Evolutionary conservation across 345 rosid species (phyloP), one percentile per base, ranked within the genome.

Genomic region (Salix purpurea): DNA sequence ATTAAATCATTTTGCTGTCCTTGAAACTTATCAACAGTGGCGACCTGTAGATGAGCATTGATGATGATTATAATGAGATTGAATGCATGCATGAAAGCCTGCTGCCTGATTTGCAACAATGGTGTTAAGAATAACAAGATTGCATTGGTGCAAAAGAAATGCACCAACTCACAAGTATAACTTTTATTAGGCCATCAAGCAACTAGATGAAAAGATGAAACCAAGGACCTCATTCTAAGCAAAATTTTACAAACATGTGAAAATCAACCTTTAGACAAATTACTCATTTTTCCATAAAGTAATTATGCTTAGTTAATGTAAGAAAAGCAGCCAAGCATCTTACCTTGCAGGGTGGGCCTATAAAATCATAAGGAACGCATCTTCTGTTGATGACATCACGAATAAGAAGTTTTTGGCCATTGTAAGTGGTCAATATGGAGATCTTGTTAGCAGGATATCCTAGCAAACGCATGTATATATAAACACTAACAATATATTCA

Each of bases 11-110:
- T 96, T 77, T 96, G 99, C 80, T 96, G 99, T 52, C 99, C 99
- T 88, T 96, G 99, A 87, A 96, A 96, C 86, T 96, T 96, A 82
- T 96, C 99, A 74, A 96, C 99, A 2, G 99, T 96, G 4, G 99
- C 82, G 67, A 96, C 92, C 99, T 96, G 89, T 61, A 80, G 7
- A 78, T 68, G 77, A 75, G 8, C 61, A 69, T 69, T 71, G 50
- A n/a, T 10, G n/a, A 18, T 4, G 34, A 65, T 42, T 61, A 32
- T 14, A 75, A 21, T 4, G 16, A 71, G 15, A 18, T 40, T 18
- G 50, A 40, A 30, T 36, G 37, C 37, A 36, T 36, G 37, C 37
- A 44, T 44, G 18, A 46, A 46, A 46, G 52, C 52, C 52, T 46
- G 18, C 52, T 3, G 18, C 16, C 52, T 46, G 52, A 46, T 13